Evolutionary conservation across 164 flowering plant species (phyloP).

Genomic region (Vitis labrusca): DNA sequence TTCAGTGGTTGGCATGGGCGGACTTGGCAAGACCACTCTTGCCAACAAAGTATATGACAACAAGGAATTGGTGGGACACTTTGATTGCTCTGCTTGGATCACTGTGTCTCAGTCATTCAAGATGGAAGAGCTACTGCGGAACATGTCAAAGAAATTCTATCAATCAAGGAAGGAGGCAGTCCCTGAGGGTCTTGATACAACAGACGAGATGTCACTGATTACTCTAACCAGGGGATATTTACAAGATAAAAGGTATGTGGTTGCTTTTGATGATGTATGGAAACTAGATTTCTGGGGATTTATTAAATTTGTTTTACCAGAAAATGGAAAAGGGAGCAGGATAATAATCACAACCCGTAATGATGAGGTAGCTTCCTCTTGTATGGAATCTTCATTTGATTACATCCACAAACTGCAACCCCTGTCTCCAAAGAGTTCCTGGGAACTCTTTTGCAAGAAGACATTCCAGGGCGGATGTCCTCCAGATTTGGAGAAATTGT

Average conservation of each 20-base stretch:
- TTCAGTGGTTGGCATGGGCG: too few relatives aligned
- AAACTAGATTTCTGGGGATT: conserved; percentile 12
- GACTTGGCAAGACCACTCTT: too few relatives aligned
- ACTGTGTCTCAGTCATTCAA: too few relatives aligned
- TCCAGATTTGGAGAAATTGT: conserved; percentile 7
- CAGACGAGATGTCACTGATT: too few relatives aligned
- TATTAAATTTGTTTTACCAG: conserved; percentile 10
- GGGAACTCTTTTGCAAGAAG: conserved; percentile 10
- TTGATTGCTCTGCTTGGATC: conserved; percentile 18
- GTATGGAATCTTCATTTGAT: not conserved
- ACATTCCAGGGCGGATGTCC: conserved; percentile 9
- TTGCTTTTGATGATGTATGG: conserved; percentile 31
- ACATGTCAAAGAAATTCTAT: too few relatives aligned
- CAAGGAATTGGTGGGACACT: too few relatives aligned
- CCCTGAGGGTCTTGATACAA: too few relatives aligned
- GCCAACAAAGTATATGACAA: too few relatives aligned
- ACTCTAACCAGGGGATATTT: not conserved
- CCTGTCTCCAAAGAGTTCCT: not conserved
- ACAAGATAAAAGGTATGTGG: conserved; percentile 3
- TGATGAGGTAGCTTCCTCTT: conserved; percentile 5
- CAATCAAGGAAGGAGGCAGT: too few relatives aligned
- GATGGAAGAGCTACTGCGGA: too few relatives aligned
- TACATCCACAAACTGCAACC: not conserved
- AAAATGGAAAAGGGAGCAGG: conserved; percentile 11
- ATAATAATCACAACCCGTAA: conserved; percentile 20